Base-by-base conservation (phyloP, 139 green algal genomes). In the Medakamo hakoo region DNA sequence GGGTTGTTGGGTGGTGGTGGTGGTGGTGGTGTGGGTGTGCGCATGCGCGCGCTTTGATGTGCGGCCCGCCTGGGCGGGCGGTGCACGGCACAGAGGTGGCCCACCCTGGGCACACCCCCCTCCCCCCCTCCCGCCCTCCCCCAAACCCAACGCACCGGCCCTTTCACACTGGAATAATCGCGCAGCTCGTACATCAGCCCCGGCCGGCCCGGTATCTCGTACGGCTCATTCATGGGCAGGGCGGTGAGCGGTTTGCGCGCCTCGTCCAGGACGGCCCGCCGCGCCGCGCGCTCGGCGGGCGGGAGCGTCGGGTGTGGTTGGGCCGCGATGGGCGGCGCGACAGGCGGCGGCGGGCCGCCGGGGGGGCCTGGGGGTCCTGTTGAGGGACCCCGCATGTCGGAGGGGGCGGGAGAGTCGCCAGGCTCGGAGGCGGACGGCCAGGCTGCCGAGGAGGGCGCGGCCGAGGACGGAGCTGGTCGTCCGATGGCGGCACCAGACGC, bases 171-270 rank as follows among this genome's bases (percentile, higher is more conserved):
- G 14, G 60, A 29, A 60, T 86, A 88, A 62, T 78, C 80, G 4
- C 73, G 63, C 1, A 89, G 49, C 65, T 80, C 62, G 63, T 84
- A 93, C 3, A 84, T 57, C 2, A 90, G 75, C 57, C 80, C 73
- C 18, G 85, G 82, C 1, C 82, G 65, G 0, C 83, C 83, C 3
- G 82, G 74, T n/a, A 93, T 67, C 75, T 93, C 85, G 57, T 86
- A 80, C 1, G 78, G 57, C 69, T 83, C 59, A 57, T 82, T 60
- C 20, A 55, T 28, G 0, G 80, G 82, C 20, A 92, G 60, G 14
- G 49, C 49, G 49, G 71, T 69, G 3, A 87, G 63, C 31, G 65
- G 49, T 5, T 75, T 40, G 1, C 83, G 68, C 1, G 76, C 64
- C 21, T 61, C 56, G 27, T 27, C n/a, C 14, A 77, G 56, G 57